Conservation (phyloP, 2,329 filamentous ascomycete species). For the Fusarium camptoceras region DNA sequence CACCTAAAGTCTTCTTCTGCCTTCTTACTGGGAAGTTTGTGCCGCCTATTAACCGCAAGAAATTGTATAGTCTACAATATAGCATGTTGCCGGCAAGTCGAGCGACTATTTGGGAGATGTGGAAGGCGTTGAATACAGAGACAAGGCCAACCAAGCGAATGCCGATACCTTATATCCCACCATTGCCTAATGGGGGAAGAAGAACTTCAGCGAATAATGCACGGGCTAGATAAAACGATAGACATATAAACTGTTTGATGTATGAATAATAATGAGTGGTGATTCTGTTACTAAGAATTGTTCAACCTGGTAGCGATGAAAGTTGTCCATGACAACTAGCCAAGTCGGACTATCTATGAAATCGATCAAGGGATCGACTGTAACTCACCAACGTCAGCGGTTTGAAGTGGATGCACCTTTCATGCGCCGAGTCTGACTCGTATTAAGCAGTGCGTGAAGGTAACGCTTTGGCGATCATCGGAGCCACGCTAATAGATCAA, state of each 20-base stretch:
- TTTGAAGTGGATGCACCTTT: not conserved
- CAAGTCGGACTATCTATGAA: not conserved
- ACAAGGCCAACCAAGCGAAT: constrained; percentile 59
- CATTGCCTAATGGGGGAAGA: constrained; percentile 49
- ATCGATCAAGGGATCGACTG: not conserved
- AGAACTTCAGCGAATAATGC: constrained; percentile 47
- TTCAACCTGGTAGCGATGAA: not conserved
- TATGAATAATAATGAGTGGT: constrained; percentile 17
- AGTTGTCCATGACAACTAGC: not conserved
- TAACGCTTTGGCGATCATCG: not conserved
- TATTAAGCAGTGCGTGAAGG: not conserved
- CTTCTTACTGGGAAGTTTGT: constrained; percentile 92
- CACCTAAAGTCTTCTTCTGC: constrained; percentile 86
- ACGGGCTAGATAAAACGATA: constrained; percentile 42
- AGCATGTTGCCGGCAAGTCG: constrained; percentile 92
- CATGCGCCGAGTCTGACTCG: constrained; percentile 4
- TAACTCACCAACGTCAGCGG: not conserved
- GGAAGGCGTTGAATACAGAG: constrained; percentile 74
- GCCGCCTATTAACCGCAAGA: constrained; percentile 92
- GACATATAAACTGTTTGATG: not conserved
- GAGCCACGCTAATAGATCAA: not conserved
- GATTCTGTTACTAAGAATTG: not conserved
- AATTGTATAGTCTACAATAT: constrained; percentile 96
- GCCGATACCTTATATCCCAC: constrained; percentile 51
- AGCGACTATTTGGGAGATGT: constrained; percentile 86